phyloP scores from a whole-genome alignment of 2,329 filamentous ascomycete species.

The Cryoendolithus antarcticus region DNA sequence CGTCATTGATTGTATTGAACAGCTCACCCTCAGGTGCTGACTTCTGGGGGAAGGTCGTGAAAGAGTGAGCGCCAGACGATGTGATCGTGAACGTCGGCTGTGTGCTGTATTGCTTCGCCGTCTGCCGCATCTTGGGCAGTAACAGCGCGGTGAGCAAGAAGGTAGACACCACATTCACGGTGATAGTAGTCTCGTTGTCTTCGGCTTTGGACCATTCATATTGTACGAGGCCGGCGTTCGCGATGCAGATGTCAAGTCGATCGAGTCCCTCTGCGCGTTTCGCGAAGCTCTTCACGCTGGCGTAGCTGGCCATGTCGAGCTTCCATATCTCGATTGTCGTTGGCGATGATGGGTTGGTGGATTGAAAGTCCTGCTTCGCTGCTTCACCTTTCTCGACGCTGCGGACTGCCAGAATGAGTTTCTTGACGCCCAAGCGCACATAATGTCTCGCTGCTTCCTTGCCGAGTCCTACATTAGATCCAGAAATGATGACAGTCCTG shows the following conservation, averaged over 20 bases:
- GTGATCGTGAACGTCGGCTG: slow-evolving; percentile 24
- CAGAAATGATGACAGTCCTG: slow-evolving; percentile 31
- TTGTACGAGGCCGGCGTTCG: slow-evolving; percentile 30
- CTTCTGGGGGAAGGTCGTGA: slow-evolving; percentile 22
- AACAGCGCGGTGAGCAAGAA: slow-evolving; percentile 32
- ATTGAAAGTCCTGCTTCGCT: slow-evolving; percentile 26
- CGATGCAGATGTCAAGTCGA: slow-evolving; percentile 26
- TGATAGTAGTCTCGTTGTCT: slow-evolving; percentile 34
- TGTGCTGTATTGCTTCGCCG: slow-evolving; percentile 16
- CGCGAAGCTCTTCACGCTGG: slow-evolving; percentile 28
- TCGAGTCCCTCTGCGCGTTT: slow-evolving; percentile 19
- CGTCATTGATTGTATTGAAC: slow-evolving; percentile 24
- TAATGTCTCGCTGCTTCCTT: slow-evolving; percentile 30
- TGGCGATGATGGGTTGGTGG: slow-evolving; percentile 13
- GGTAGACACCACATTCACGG: slow-evolving; percentile 39
- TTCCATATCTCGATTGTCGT: slow-evolving; percentile 28
- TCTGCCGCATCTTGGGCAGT: slow-evolving; percentile 36
- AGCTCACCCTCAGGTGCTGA: slow-evolving; percentile 15
- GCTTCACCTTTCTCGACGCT: slow-evolving; percentile 23
- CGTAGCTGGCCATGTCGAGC: slow-evolving; percentile 27
- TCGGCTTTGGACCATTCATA: slow-evolving; percentile 24
- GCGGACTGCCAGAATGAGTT: slow-evolving; percentile 18
- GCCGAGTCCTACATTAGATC: slow-evolving; percentile 33
- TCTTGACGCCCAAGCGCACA: slow-evolving; percentile 22
- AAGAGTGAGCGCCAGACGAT: slow-evolving; percentile 27